Conservation (phyloP, 768 basidiomycete genomes). For the Kwoniella newhampshirensis region DNA sequence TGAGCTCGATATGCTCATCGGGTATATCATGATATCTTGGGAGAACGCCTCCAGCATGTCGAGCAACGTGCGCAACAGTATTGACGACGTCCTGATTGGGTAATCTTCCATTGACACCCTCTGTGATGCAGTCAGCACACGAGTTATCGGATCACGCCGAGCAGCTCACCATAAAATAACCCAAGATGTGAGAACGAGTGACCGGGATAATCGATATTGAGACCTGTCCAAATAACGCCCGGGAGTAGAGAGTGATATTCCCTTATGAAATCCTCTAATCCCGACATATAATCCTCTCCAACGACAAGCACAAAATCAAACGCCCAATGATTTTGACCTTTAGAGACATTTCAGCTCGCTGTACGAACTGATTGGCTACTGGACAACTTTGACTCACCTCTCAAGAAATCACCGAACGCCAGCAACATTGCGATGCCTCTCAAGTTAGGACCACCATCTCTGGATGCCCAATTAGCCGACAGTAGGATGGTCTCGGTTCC, state of each 20-base stretch:
- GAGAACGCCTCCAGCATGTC: constrained; percentile 70
- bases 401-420: constrained; percentile 77
- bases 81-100: constrained; percentile 96
- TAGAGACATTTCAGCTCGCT: not conserved
- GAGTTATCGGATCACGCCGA: not conserved
- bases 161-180: constrained; percentile 74
- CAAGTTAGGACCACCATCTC: constrained; percentile 62
- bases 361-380: not conserved
- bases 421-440: constrained; percentile 84
- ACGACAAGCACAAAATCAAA: constrained; percentile 89
- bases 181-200: constrained; percentile 96
- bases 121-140: constrained; percentile 56
- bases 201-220: constrained; percentile 92
- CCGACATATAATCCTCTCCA: constrained; percentile 82
- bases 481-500: constrained; percentile 90
- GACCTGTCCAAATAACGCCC: constrained; percentile 91
- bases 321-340: constrained; percentile 69
- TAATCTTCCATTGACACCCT: constrained; percentile 89
- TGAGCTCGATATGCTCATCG: constrained; percentile 16
- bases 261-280: constrained; percentile 87
- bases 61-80: constrained; percentile 70
- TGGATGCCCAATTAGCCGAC: constrained; percentile 84
- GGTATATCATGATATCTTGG: constrained; percentile 76
- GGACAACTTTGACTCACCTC: constrained; percentile 59
- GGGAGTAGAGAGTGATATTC: constrained; percentile 74